These are phyloP conservation scores for Phytophthora boehmeriae DNA, from an alignment of 352 stramenopile genomes.

Conservation along the genomic window DNA sequence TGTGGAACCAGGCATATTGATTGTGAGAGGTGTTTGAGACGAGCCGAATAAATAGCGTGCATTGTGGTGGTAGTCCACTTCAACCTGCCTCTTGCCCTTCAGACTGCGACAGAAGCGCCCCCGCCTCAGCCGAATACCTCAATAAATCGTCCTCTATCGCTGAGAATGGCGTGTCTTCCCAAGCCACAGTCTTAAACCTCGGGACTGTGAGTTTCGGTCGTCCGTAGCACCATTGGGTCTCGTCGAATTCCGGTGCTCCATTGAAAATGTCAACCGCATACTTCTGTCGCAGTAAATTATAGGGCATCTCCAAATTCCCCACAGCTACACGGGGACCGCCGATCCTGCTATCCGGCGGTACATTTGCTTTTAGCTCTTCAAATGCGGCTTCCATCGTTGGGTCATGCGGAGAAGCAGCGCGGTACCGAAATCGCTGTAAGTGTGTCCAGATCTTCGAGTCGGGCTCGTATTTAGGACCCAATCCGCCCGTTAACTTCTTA, in stretches of 20 bases:
- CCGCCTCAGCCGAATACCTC: slow-evolving; percentile 37
- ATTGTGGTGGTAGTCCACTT: no score
- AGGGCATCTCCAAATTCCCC: slow-evolving; percentile 29
- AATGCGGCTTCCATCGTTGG: slow-evolving; percentile 7
- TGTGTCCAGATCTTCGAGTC: slow-evolving; percentile 42
- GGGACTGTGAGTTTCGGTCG: slow-evolving; percentile 28
- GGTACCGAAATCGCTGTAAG: slow-evolving; percentile 43
- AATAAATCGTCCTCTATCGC: slow-evolving; percentile 41
- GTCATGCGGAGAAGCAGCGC: slow-evolving; percentile 21
- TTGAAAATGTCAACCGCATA: slow-evolving; percentile 49
- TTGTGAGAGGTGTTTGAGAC: slow-evolving; percentile 9
- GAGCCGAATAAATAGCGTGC: slow-evolving; percentile 22
- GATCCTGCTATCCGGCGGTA: slow-evolving; percentile 15
- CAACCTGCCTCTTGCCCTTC: slow-evolving; percentile 4
- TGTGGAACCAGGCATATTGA: background rate
- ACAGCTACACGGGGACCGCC: slow-evolving; percentile 10
- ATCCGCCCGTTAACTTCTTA: slow-evolving; percentile 43
- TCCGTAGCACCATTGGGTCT: slow-evolving; percentile 52
- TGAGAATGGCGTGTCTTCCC: slow-evolving; percentile 35
- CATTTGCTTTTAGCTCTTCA: slow-evolving; percentile 11
- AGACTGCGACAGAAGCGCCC: slow-evolving; percentile 19
- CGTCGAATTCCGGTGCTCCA: slow-evolving; percentile 40
- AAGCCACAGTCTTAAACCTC: slow-evolving; percentile 37
- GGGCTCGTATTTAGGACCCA: slow-evolving; percentile 8
- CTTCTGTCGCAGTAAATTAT: slow-evolving; percentile 35